Percentiles rank a stretch among this genome's conserved stretches.
Conservation (phyloP, 2,329 filamentous ascomycete genomes). For the Penicillium crustosum region DNA sequence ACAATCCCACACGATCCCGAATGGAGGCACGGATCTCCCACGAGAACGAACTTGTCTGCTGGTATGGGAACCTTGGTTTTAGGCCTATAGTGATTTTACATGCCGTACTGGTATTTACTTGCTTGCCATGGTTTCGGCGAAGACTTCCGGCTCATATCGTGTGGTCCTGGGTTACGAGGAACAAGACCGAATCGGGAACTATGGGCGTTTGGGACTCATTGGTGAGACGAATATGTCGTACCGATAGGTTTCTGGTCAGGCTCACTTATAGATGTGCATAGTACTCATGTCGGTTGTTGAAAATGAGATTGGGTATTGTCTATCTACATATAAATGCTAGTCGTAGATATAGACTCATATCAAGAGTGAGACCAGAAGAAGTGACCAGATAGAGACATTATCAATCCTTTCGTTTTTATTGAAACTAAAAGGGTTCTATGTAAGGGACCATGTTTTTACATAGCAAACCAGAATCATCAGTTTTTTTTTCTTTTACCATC, state of each 20-base stretch:
- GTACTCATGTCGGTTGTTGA: not conserved
- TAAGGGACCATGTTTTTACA: constrained; percentile 29
- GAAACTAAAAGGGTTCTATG: constrained; percentile 27
- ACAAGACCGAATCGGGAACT: not conserved
- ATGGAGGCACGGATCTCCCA: constrained; percentile 8
- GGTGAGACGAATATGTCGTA: not conserved
- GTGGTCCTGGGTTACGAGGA: not conserved
- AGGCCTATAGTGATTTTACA: not conserved
- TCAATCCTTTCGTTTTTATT: constrained; percentile 29
- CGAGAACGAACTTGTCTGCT: not conserved
- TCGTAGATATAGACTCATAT: not conserved
- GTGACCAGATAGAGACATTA: constrained; percentile 14
- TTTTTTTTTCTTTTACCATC: constrained; percentile 23
- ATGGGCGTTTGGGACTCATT: not conserved
- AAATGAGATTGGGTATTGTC: not conserved
- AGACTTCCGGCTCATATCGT: not conserved
- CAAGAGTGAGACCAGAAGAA: not conserved
- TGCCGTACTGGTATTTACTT: not conserved
- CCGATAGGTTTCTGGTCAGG: not conserved
- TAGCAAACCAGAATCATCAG: constrained; percentile 24
- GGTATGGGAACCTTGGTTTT: not conserved
- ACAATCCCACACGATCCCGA: constrained; percentile 9
- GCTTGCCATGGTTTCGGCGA: not conserved
- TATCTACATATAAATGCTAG: not conserved
- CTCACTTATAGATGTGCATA: not conserved